A percentile compares a stretch with the other conserved stretches of the same genome.
Evolutionary conservation across 345 rosid species (phyloP).

Genomic region (Laguncularia racemosa): DNA sequence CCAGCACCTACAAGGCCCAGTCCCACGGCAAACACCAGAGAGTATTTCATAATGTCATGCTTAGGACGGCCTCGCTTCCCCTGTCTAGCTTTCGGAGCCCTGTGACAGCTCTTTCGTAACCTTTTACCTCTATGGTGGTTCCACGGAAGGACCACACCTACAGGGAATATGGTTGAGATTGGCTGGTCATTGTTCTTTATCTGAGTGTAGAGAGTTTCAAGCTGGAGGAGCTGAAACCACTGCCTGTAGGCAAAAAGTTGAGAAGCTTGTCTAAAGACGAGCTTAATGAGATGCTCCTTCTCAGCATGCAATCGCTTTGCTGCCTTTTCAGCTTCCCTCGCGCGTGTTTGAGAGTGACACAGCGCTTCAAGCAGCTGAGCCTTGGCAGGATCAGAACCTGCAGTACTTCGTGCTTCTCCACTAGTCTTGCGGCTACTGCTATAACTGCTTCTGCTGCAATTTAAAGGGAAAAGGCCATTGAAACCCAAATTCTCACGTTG

Average conservation of each 20-base stretch:
- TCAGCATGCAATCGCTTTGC: conserved; percentile 76
- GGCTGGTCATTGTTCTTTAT: conserved; percentile 50
- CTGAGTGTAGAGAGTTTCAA: conserved; percentile 59
- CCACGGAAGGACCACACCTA: conserved; percentile 35
- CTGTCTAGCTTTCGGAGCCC: conserved; percentile 23
- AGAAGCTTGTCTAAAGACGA: conserved; percentile 87
- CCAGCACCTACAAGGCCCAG: conserved; percentile 94
- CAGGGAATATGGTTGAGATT: conserved; percentile 36
- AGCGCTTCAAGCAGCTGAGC: conserved; percentile 81
- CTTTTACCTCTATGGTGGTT: conserved; percentile 33
- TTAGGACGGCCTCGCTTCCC: conserved; percentile 26
- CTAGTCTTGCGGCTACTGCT: conserved; percentile 18
- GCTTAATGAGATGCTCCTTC: conserved; percentile 71
- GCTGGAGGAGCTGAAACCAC: conserved; percentile 80
- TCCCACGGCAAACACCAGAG: conserved; percentile 63
- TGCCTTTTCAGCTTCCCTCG: conserved; percentile 91
- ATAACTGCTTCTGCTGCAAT: conserved; percentile 11
- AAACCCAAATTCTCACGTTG: too few species aligned
- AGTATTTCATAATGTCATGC: conserved; percentile 35
- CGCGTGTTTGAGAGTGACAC: conserved; percentile 89
- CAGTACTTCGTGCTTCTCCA: conserved; percentile 16
- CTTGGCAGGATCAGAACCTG: conserved; percentile 51
- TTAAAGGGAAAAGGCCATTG: conserved; percentile 1
- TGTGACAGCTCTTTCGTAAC: conserved; percentile 25
- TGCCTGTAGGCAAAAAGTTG: conserved; percentile 93